These are phyloP conservation scores for Inonotus hispidus DNA, from an alignment of 1,284 basidiomycete species.

Conservation along the genomic window DNA sequence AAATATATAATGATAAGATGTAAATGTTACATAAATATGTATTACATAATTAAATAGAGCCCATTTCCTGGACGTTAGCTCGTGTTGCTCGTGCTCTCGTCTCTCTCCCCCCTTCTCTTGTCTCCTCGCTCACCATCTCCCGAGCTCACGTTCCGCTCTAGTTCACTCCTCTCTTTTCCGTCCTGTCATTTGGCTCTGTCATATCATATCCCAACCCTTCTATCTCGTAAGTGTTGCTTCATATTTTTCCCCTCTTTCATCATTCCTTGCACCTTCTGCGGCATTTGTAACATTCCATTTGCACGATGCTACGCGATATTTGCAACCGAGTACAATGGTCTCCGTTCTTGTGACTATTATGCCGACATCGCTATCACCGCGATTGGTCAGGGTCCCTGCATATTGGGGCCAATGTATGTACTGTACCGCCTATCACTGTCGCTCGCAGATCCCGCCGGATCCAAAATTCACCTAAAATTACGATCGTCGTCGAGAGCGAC, in stretches of 20 bases:
- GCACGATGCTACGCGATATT: neutral
- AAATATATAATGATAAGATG: too few relatives aligned
- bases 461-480: neutral
- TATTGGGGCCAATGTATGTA: neutral
- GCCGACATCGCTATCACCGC: neutral
- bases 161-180: neutral
- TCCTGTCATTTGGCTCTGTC: neutral
- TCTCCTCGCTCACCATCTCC: neutral
- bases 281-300: neutral
- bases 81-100: neutral
- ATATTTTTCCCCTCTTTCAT: neutral
- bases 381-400: neutral
- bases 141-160: neutral
- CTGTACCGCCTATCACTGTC: neutral
- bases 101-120: neutral
- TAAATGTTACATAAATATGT: too few relatives aligned
- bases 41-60: neutral
- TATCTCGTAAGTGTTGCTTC: neutral
- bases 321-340: neutral
- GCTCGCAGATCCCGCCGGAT: neutral
- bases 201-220: neutral
- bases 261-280: neutral
- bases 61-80: neutral
- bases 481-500: neutral
- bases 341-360: neutral